phyloP scores from a whole-genome alignment of 345 rosid species.

The Pistacia atlantica region DNA sequence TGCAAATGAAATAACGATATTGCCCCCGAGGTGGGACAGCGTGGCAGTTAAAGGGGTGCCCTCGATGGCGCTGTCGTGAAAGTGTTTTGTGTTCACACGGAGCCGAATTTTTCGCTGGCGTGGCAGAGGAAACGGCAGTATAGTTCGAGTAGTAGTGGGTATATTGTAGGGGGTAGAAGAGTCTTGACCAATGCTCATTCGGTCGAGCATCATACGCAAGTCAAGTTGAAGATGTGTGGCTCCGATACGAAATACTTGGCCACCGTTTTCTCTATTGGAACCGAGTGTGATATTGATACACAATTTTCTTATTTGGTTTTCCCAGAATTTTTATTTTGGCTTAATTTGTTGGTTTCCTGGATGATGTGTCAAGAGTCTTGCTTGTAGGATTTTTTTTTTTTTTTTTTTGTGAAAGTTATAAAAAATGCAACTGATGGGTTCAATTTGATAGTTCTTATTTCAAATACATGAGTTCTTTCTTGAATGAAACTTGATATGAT shows the following conservation, averaged over 20 bases:
- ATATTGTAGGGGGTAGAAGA: conserved; percentile 68
- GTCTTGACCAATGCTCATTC: conserved; percentile 93
- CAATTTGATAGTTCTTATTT: background rate
- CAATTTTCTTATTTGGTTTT: background rate
- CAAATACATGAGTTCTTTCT: background rate
- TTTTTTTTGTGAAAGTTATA: too few species aligned
- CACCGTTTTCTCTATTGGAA: conserved; percentile 81
- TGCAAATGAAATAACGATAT: conserved; percentile 19
- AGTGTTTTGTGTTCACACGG: conserved; percentile 88
- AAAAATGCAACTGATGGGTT: background rate
- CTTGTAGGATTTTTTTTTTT: background rate
- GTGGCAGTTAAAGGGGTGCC: conserved; percentile 65
- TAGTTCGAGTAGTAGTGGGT: conserved; percentile 86
- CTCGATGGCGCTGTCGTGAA: conserved; percentile 90
- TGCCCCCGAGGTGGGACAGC: conserved; percentile 57
- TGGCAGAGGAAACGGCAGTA: conserved; percentile 95
- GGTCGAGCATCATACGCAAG: conserved; percentile 91
- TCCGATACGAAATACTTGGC: conserved; percentile 92
- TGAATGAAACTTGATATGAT: background rate
- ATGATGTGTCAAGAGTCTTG: background rate
- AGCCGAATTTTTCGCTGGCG: conserved; percentile 86
- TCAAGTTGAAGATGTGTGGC: conserved; percentile 86
- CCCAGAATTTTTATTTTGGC: background rate
- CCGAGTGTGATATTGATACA: conserved; percentile 87
- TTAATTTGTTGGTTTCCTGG: background rate